Evolutionary conservation across 441 rosid species (phyloP).

Genomic region (Monsonia emarginata): DNA sequence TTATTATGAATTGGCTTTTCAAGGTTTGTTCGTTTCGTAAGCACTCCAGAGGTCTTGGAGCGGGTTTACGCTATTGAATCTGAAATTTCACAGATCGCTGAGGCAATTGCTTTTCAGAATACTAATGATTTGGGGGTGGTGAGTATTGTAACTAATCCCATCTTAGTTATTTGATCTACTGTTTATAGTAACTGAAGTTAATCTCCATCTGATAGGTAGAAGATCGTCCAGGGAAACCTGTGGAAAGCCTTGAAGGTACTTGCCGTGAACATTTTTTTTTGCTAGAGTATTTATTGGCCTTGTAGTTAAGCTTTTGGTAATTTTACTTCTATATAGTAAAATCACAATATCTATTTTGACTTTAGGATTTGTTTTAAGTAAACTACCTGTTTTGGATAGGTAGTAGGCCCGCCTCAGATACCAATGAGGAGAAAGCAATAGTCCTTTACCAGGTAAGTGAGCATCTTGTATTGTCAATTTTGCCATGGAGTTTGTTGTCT

Average conservation of each 20-base stretch:
- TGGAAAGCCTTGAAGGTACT: constrained; percentile 59
- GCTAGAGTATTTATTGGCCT: background rate
- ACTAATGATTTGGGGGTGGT: constrained; percentile 41
- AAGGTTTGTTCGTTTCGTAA: constrained; percentile 98
- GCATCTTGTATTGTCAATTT: constrained; percentile 8
- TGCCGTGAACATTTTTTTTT: constrained; percentile 6
- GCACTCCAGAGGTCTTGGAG: constrained; percentile 82
- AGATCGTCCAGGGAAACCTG: constrained; percentile 35
- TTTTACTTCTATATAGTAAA: background rate
- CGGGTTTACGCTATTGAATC: constrained; percentile 72
- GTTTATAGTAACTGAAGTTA: background rate
- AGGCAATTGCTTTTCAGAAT: constrained; percentile 75
- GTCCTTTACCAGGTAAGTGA: constrained; percentile 63
- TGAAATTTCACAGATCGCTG: constrained; percentile 81
- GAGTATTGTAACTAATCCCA: constrained; percentile 37
- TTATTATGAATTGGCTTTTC: constrained; percentile 15
- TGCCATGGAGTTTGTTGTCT: constrained; percentile 1
- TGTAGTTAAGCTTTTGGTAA: background rate
- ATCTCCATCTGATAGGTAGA: constrained; percentile 38
- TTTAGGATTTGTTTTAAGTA: background rate
- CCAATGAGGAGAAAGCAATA: constrained; percentile 75
- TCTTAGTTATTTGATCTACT: constrained; percentile 11
- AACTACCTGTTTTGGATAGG: constrained; percentile 34
- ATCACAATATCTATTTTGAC: background rate
- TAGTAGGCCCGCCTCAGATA: constrained; percentile 29